Conservation (phyloP, 345 rosid species). For the Geranium brycei region DNA sequence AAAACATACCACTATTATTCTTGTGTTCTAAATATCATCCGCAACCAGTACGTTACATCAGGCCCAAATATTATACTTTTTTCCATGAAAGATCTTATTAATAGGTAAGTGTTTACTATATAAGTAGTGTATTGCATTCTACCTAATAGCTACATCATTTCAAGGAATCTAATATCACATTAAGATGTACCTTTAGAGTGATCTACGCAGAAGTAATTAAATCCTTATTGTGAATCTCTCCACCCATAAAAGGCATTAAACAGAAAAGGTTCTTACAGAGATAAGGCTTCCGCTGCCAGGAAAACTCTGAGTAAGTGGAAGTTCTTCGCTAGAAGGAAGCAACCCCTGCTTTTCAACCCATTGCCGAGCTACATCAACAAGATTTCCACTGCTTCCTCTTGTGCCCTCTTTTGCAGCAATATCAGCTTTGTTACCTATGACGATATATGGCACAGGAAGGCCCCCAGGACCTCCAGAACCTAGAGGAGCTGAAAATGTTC, state of each 20-base stretch:
- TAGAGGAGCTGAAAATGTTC: conserved; percentile 91
- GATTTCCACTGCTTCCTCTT: conserved; percentile 94
- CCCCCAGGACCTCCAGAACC: conserved; percentile 91
- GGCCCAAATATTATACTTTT: too few species aligned
- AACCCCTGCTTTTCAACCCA: conserved; percentile 99
- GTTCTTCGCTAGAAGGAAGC: conserved; percentile 82
- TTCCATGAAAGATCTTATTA: too few species aligned
- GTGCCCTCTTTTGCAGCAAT: conserved; percentile 83
- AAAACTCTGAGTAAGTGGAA: conserved; percentile 89
- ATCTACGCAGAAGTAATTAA: background rate
- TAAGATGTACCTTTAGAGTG: background rate
- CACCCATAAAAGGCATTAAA: conserved; percentile 1
- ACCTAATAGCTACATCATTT: too few species aligned
- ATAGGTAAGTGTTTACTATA: too few species aligned
- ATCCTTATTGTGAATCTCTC: background rate
- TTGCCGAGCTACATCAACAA: conserved; percentile 94
- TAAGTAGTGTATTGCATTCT: too few species aligned
- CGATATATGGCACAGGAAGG: conserved; percentile 90
- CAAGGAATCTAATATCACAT: too few species aligned
- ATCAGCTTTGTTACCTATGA: conserved; percentile 94
- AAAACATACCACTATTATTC: too few species aligned
- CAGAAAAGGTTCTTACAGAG: conserved; percentile 41
- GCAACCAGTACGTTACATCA: too few species aligned
- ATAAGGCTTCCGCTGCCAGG: conserved; percentile 76
- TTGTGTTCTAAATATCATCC: too few species aligned